Percentiles rank a stretch among this genome's conserved stretches.
These are phyloP conservation scores for Phytophthora hybrid DNA, from an alignment of 352 stramenopile species.

Conservation along the genomic window DNA sequence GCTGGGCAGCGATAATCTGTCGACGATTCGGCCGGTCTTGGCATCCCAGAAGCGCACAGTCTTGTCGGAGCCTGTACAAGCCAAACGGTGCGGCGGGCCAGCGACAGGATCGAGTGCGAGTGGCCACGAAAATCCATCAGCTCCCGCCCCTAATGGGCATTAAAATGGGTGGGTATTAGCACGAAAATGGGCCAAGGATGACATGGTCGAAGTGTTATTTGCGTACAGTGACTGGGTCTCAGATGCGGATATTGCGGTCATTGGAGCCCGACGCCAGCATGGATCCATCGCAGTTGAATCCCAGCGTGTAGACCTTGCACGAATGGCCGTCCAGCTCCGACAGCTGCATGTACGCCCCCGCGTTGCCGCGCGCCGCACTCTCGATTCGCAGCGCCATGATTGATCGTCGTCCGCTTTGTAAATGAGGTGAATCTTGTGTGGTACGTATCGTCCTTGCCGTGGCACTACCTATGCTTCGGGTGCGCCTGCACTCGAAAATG, in stretches of 20 bases:
- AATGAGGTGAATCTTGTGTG: slow-evolving; percentile 20
- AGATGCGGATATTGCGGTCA: slow-evolving; percentile 84
- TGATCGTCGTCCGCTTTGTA: slow-evolving; percentile 6
- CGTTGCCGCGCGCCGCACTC: slow-evolving; percentile 22
- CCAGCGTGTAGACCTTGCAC: slow-evolving; percentile 80
- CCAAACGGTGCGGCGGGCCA: slow-evolving; percentile 64
- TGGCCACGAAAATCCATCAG: slow-evolving; percentile 74
- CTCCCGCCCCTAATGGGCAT: slow-evolving; percentile 52
- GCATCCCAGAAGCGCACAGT: slow-evolving; percentile 87
- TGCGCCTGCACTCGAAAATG: too few species aligned
- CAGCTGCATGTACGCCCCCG: slow-evolving; percentile 56
- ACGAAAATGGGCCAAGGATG: not conserved
- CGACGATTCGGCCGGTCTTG: slow-evolving; percentile 80
- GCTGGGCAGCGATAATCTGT: slow-evolving; percentile 79
- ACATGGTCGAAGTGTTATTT: not conserved
- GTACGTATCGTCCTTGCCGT: not conserved
- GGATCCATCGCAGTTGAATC: slow-evolving; percentile 77
- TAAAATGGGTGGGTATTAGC: slow-evolving; percentile 5
- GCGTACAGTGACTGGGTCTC: slow-evolving; percentile 65
- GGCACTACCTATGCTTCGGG: too few species aligned
- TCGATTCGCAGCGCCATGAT: slow-evolving; percentile 30
- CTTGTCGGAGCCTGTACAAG: slow-evolving; percentile 81
- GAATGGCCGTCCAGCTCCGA: slow-evolving; percentile 85
- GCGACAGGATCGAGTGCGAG: slow-evolving; percentile 73
- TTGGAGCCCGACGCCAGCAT: slow-evolving; percentile 84